These are phyloP conservation scores for Cubamyces sp. DNA, from an alignment of 768 basidiomycete genomes.

Conservation along the genomic window DNA sequence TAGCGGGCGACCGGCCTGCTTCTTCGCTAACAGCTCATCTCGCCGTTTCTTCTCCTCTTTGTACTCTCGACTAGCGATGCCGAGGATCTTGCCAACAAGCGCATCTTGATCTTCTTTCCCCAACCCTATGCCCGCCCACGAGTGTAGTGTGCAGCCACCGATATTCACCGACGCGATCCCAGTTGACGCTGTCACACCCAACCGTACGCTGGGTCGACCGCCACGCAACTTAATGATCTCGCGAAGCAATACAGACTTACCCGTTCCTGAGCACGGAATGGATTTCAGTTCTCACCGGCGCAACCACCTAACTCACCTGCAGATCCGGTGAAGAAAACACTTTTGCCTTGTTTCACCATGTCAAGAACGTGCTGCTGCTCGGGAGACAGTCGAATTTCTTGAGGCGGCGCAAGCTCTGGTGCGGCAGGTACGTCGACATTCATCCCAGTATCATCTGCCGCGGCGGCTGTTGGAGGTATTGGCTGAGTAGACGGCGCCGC, in stretches of 20 bases:
- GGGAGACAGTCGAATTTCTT: conserved; percentile 46
- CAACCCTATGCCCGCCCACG: conserved; percentile 81
- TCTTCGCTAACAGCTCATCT: conserved; percentile 3
- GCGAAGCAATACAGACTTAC: conserved; percentile 81
- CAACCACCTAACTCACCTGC: conserved; percentile 54
- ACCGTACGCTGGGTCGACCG: conserved; percentile 35
- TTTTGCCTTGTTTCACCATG: conserved; percentile 60
- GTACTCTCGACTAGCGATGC: conserved; percentile 36
- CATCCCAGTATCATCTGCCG: not conserved
- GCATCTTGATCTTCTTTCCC: conserved; percentile 59
- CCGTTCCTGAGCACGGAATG: conserved; percentile 54
- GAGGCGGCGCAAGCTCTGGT: not conserved
- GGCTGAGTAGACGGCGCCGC: not conserved
- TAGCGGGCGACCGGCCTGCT: not conserved
- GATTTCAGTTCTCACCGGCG: not conserved
- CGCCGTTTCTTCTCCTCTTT: conserved; percentile 10
- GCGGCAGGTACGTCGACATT: not conserved
- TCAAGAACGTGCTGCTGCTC: conserved; percentile 56
- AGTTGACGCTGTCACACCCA: conserved; percentile 83
- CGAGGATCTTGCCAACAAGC: conserved; percentile 57
- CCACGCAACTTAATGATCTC: conserved; percentile 65
- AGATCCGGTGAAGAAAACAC: conserved; percentile 85
- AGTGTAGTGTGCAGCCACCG: conserved; percentile 75
- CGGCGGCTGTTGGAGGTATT: not conserved
- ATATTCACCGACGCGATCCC: conserved; percentile 85